These are phyloP conservation scores for Mucor velutinosus DNA, from an alignment of 371 early-diverging fungal genomes.

Conservation along the genomic window DNA sequence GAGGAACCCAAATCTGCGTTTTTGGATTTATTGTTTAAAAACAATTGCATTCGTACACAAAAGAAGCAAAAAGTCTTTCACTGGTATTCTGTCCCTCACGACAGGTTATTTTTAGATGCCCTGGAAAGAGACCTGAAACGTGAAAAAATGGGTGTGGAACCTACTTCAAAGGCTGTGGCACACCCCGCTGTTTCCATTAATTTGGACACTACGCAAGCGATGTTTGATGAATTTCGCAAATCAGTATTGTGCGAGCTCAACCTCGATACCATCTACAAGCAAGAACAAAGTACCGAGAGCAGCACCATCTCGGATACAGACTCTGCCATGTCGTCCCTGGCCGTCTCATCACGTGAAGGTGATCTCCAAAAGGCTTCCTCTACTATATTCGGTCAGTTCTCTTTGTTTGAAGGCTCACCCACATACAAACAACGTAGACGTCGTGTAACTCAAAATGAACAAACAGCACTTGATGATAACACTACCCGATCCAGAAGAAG, in stretches of 20 bases:
- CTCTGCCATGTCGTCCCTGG: conserved; percentile 3
- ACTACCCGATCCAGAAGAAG: not conserved
- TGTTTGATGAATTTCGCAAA: conserved; percentile 44
- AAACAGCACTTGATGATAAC: not conserved
- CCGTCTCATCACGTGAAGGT: conserved; percentile 13
- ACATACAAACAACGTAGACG: conserved; percentile 77
- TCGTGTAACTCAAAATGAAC: conserved; percentile 31
- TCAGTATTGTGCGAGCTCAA: conserved; percentile 37
- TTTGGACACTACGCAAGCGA: conserved; percentile 44
- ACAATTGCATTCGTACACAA: conserved; percentile 86
- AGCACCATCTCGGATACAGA: not conserved
- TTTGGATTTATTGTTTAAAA: conserved; percentile 78
- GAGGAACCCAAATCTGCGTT: conserved; percentile 80
- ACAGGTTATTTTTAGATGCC: conserved; percentile 80
- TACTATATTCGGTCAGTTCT: conserved; percentile 61
- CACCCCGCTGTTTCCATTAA: conserved; percentile 40
- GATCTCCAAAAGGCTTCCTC: conserved; percentile 31
- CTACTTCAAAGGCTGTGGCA: conserved; percentile 57
- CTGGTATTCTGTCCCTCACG: conserved; percentile 87
- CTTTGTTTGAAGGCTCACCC: conserved; percentile 72
- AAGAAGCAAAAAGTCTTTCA: conserved; percentile 91
- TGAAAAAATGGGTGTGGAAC: conserved; percentile 70
- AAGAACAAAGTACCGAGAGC: not conserved
- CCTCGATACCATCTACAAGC: conserved; percentile 26
- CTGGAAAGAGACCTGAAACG: conserved; percentile 92